Evolutionary conservation across 768 basidiomycete species (phyloP).

Genomic region (Phylloporus sp.): DNA sequence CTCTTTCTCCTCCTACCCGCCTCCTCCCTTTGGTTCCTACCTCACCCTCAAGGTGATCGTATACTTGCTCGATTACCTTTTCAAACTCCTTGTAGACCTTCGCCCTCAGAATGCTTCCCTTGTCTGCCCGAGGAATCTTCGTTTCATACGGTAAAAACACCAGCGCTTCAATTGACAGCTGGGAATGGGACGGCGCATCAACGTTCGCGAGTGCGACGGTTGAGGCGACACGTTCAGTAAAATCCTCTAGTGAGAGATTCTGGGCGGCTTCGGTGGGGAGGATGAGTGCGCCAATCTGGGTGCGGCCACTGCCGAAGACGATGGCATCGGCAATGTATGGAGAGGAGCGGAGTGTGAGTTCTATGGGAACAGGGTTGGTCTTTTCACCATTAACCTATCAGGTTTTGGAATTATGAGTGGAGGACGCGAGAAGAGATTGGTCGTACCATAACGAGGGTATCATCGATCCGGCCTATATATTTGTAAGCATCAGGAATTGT

Average conservation of each 20-base stretch:
- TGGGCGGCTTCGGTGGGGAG: slow-evolving; percentile 41
- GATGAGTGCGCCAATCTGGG: slow-evolving; percentile 49
- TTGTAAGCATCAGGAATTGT: slow-evolving; percentile 40
- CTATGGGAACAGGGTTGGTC: slow-evolving; percentile 54
- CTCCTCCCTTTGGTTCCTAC: slow-evolving; percentile 24
- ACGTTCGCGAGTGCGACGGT: slow-evolving; percentile 49
- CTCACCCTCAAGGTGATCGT: slow-evolving; percentile 41
- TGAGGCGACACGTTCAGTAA: slow-evolving; percentile 35
- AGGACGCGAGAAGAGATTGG: neutral
- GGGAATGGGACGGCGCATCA: slow-evolving; percentile 50
- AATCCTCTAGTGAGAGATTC: slow-evolving; percentile 24
- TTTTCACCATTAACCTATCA: slow-evolving; percentile 45
- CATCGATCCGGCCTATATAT: slow-evolving; percentile 52
- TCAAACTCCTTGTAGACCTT: slow-evolving; percentile 51
- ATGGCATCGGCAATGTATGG: slow-evolving; percentile 49
- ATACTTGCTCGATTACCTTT: slow-evolving; percentile 38
- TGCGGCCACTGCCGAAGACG: slow-evolving; percentile 47
- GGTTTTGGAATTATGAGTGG: slow-evolving; percentile 21
- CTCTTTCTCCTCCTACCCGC: slow-evolving; percentile 1
- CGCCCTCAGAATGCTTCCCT: slow-evolving; percentile 47
- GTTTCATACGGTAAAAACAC: slow-evolving; percentile 46
- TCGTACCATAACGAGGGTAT: slow-evolving; percentile 42
- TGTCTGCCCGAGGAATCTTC: slow-evolving; percentile 48
- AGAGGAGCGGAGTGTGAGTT: slow-evolving; percentile 45
- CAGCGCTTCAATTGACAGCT: slow-evolving; percentile 48